Evolutionary conservation across 108 stramenopile species (phyloP), one percentile per base, ranked within the genome.

Genomic region (Nannochloropsis gaditana): DNA sequence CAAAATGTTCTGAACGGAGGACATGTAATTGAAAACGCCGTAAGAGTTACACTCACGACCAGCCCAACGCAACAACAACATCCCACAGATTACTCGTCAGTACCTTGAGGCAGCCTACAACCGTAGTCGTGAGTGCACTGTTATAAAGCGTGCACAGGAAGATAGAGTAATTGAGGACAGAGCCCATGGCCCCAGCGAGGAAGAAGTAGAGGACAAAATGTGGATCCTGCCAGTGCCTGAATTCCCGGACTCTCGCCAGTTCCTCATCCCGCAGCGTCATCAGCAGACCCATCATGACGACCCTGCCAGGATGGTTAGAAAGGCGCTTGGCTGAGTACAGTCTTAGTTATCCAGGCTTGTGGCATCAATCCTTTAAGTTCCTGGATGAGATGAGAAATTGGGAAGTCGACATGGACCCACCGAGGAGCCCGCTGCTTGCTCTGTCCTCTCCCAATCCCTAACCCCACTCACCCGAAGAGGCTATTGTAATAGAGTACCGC

Each of bases 81-180:
- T 31, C 31, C 31, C 31, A 31, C 31, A 31, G 31, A 31, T 31
- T 31, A 31, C 31, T 31, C 31, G 31, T 31, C 1, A 31, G 15
- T 73, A 73, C 59, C 59, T 73, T 73, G 41, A 84, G 43, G 84
- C 88, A 88, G 43, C 90, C 90, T 21, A 93, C 92, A 42, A 93
- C 93, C 6, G 93, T 91, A 44, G 93, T 93, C 21, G 93, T 93
- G 81, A 93, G 90, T 9, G 93, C 92, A 5, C 91, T 91, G 88
- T 93, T 93, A 59, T 88, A 87, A 41, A 86, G 85, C n/a, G 93
- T 93, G 84, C 93, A 93, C 45, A 92, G 43, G 86, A 93, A 92
- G 19, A 93, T 93, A 41, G 93, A 93, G 90, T 93, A 89, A 45
- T 93, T 92, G 47, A 93, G 85, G 19, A 93, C 92, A 17, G 85